These are phyloP conservation scores for Rhizopus delemar DNA, from an alignment of 371 early-diverging fungal genomes.

Conservation along the genomic window DNA sequence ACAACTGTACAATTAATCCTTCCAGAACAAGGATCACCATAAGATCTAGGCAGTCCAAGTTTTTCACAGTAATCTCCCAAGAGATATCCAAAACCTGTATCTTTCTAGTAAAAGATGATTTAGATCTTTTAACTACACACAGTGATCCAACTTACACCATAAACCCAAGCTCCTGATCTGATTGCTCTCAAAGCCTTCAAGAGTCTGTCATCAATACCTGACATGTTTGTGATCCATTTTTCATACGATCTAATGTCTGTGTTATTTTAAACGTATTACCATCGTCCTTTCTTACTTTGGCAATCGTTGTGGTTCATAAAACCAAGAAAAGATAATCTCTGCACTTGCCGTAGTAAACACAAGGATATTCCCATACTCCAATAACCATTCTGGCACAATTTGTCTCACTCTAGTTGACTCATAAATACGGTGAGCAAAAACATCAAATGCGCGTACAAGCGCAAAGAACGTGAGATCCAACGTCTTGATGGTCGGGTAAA, in stretches of 20 bases:
- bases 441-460: slow-evolving; percentile 61
- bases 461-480: slow-evolving; percentile 64
- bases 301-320: slow-evolving; percentile 54
- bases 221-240: slow-evolving; percentile 65
- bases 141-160: slow-evolving; percentile 37
- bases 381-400: slow-evolving; percentile 45
- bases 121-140: background rate
- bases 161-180: slow-evolving; percentile 43
- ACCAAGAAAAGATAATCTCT: slow-evolving; percentile 68
- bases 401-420: slow-evolving; percentile 35
- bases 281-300: slow-evolving; percentile 42
- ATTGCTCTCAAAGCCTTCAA: slow-evolving; percentile 53
- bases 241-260: slow-evolving; percentile 47
- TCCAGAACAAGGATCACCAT: slow-evolving; percentile 42
- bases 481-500: slow-evolving; percentile 47
- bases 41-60: slow-evolving; percentile 39
- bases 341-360: slow-evolving; percentile 59
- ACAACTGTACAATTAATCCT: slow-evolving; percentile 47
- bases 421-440: slow-evolving; percentile 48
- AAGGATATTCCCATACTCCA: slow-evolving; percentile 53
- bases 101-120: slow-evolving; percentile 27
- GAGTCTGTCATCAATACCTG: slow-evolving; percentile 60
- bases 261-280: background rate
- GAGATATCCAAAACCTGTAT: slow-evolving; percentile 33
- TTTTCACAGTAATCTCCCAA: slow-evolving; percentile 40